A percentile compares a stretch with the other conserved stretches of the same genome.
These are phyloP conservation scores for Tanacetum coccineum DNA, from an alignment of 129 eudicot genomes.

Conservation along the genomic window DNA sequence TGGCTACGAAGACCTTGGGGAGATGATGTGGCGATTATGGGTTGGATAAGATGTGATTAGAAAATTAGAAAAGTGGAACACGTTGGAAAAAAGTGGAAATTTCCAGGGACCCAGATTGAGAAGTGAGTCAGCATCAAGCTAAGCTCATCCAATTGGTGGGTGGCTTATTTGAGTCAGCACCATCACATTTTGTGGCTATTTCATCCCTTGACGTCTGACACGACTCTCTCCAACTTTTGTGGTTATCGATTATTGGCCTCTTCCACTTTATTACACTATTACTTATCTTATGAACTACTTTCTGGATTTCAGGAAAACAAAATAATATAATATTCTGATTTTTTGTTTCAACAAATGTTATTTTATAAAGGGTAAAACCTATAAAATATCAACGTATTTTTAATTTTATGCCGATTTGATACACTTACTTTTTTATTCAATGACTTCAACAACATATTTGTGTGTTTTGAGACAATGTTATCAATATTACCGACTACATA, in stretches of 20 bases:
- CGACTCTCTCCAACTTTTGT: conserved; percentile 8
- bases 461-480: too few species aligned
- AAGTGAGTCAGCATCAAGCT: conserved; percentile 12
- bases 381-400: too few species aligned
- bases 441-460: too few species aligned
- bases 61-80: background rate
- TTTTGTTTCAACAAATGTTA: too few species aligned
- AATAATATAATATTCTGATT: background rate
- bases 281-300: background rate
- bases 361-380: too few species aligned
- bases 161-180: conserved; percentile 46
- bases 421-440: too few species aligned
- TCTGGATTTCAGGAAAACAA: background rate
- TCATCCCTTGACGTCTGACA: conserved; percentile 16
- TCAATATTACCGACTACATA: too few species aligned
- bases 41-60: conserved; percentile 31
- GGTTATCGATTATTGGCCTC: conserved; percentile 18
- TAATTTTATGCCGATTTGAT: too few species aligned
- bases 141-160: conserved; percentile 11
- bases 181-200: conserved; percentile 25
- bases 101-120: conserved; percentile 16
- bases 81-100: conserved; percentile 25
- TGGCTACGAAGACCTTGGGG: background rate
- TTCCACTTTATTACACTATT: background rate
- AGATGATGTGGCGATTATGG: conserved; percentile 24